Evolutionary conservation across 495 filamentous ascomycete genomes (phyloP).

Genomic region (Pyronema domesticum): DNA sequence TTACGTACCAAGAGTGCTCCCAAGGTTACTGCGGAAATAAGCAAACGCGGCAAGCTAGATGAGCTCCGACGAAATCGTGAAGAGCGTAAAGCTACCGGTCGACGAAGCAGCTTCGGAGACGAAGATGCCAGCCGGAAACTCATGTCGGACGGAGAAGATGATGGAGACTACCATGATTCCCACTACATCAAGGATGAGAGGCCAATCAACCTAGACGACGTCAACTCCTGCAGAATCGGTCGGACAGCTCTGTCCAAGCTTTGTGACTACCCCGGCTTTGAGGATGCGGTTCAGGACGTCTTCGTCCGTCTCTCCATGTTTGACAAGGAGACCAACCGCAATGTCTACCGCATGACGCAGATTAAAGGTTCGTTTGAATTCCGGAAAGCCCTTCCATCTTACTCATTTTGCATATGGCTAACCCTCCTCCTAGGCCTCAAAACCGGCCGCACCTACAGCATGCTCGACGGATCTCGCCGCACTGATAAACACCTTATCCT

Average conservation of each 20-base stretch:
- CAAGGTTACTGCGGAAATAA: constrained; percentile 31
- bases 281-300: constrained; percentile 57
- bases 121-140: constrained; percentile 70
- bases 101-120: constrained; percentile 56
- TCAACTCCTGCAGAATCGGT: constrained; percentile 65
- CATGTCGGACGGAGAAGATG: constrained; percentile 51
- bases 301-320: constrained; percentile 62
- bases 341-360: constrained; percentile 65
- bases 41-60: constrained; percentile 65
- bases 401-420: constrained; percentile 18
- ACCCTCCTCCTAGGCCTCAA: constrained; percentile 43
- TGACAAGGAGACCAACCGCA: constrained; percentile 45
- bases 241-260: constrained; percentile 65
- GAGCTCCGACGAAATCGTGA: constrained; percentile 50
- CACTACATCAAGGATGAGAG: constrained; percentile 26
- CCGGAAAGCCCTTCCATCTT: neutral
- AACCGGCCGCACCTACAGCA: constrained; percentile 59
- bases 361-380: constrained; percentile 50
- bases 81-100: constrained; percentile 57
- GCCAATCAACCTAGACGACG: constrained; percentile 46
- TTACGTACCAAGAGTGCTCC: constrained; percentile 22
- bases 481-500: constrained; percentile 56
- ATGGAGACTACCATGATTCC: constrained; percentile 56
- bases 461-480: constrained; percentile 51
- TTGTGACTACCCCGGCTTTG: constrained; percentile 80